Evolutionary conservation across 495 filamentous ascomycete genomes (phyloP).

Genomic region (Podospora pseudocomata): DNA sequence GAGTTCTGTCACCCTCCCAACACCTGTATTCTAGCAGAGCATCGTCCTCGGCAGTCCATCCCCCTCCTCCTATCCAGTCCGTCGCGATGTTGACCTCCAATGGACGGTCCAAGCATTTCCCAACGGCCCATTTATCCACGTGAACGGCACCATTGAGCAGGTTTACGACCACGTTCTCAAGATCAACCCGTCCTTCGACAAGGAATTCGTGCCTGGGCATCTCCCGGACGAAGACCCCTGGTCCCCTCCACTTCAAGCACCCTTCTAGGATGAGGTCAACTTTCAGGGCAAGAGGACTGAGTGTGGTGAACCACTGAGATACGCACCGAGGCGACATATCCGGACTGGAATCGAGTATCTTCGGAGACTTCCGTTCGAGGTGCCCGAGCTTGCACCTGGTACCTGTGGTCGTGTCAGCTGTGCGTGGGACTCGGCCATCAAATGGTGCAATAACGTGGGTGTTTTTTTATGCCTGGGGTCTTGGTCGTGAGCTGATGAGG

Average conservation of each 20-base stretch:
- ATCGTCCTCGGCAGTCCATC: not conserved
- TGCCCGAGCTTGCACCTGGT: not conserved
- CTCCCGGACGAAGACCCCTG: not conserved
- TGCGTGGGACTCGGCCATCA: not conserved
- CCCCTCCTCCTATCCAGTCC: not conserved
- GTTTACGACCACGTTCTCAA: not conserved
- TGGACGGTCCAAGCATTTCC: not conserved
- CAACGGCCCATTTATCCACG: not conserved
- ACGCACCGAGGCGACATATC: not conserved
- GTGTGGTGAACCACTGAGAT: not conserved
- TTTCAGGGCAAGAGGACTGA: not conserved
- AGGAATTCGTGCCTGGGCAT: not conserved
- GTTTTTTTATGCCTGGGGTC: not conserved
- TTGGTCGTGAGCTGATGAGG: not conserved
- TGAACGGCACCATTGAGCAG: not conserved
- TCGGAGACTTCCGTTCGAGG: not conserved
- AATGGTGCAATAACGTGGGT: not conserved
- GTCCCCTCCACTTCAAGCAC: not conserved
- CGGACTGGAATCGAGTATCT: not conserved
- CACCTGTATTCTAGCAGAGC: not conserved
- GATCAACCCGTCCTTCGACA: not conserved
- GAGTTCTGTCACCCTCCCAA: not conserved
- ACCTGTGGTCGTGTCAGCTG: not conserved
- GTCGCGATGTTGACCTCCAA: not conserved
- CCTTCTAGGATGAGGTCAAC: not conserved